These are phyloP conservation scores for Dittrichia graveolens DNA, from an alignment of 129 eudicot species.

Conservation along the genomic window DNA sequence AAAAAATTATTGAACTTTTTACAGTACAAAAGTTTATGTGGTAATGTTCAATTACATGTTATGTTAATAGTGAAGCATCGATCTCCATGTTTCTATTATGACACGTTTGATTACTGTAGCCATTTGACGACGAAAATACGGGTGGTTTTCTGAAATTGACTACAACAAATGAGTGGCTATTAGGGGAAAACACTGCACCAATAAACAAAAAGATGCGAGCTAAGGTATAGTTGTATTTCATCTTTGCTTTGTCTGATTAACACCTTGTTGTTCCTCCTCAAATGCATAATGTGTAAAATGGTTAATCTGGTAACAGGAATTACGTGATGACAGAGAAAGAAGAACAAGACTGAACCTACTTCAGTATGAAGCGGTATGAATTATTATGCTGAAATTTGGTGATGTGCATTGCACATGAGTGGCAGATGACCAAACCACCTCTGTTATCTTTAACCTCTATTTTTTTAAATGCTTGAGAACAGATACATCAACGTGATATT, in stretches of 20 bases:
- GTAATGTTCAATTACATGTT: slow-evolving; percentile 10
- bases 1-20: background rate
- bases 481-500: background rate
- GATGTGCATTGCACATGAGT: no score
- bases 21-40: background rate
- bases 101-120: slow-evolving; percentile 36
- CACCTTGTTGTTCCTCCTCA: background rate
- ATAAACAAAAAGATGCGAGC: slow-evolving; percentile 60
- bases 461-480: background rate
- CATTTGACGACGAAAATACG: slow-evolving; percentile 47
- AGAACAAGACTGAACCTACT: slow-evolving; percentile 75
- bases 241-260: slow-evolving; percentile 18
- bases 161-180: slow-evolving; percentile 69
- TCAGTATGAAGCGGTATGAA: slow-evolving; percentile 87
- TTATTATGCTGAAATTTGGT: background rate
- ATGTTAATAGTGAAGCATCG: background rate
- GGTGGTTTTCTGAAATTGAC: slow-evolving; percentile 85
- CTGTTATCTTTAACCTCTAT: background rate
- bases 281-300: slow-evolving; percentile 11
- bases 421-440: slow-evolving; percentile 10
- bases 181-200: slow-evolving; percentile 75
- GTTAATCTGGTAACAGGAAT: slow-evolving; percentile 47
- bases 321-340: slow-evolving; percentile 67
- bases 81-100: slow-evolving; percentile 15
- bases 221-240: slow-evolving; percentile 46